Evolutionary conservation across 805 yeast species (phyloP), one percentile per base, ranked within the genome.

Genomic region (Kuraishia hungarica): DNA sequence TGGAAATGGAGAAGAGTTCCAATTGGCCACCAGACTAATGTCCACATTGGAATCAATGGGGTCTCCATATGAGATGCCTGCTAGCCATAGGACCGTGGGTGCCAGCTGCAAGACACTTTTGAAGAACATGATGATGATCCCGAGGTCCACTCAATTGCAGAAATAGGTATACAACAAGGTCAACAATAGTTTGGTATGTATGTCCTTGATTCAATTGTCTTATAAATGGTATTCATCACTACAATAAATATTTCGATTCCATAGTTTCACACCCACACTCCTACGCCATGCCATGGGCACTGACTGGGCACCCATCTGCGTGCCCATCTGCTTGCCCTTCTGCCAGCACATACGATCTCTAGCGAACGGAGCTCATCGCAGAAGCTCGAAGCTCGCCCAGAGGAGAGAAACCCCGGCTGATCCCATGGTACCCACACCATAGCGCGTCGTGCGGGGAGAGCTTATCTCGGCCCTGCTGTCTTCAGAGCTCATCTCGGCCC

Each of bases 1-100:
- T 26, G 68, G 62, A 58, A 77, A 79, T 1, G 78, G 74, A 0
- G 79, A 69, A 24, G 60, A 57, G 6, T 57, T 54, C 82, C 82
- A 78, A 28, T 62, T 67, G 4, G 78, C 72, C 8, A 64, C 65
- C 48, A 76, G 57, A 2, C 64, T 58, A 39, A 76, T 58, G 26
- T 69, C 64, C 23, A 70, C 64, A 20, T 62, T 55, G 51, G 43
- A 35, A 35, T 35, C 43, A 35, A 35, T 15, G n/a, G 43, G 43
- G 43, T 35, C n/a, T 15, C 59, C 53, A 19, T 35, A 13, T 35
- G 43, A 35, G n/a, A 17, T 15, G 43, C 43, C 43, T 13, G 43
- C 48, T 47, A 51, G 10, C 11, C 28, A 20, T 15, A 56, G 39
- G n/a, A 57, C 23, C 43, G n/a, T 17, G 17, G 54, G 10, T 7